These are phyloP conservation scores for Cladophialophora bantiana DNA, from an alignment of 2,329 filamentous ascomycete species.

Conservation along the genomic window DNA sequence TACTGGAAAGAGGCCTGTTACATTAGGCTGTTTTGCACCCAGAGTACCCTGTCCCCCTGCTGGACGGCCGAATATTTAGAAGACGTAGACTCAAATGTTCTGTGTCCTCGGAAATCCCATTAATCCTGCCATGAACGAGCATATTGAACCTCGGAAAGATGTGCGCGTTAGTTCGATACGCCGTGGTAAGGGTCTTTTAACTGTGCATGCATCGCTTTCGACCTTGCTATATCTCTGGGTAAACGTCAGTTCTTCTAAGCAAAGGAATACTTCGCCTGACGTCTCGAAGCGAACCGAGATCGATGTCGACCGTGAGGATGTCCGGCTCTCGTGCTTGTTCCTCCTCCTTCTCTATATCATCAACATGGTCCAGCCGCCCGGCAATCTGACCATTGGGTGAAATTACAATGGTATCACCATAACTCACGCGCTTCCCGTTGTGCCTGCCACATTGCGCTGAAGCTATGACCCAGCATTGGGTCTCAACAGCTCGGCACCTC, in stretches of 20 bases:
- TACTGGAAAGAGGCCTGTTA: background rate
- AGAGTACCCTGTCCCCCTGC: background rate
- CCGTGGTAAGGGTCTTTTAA: too few species aligned
- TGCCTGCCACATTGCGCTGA: slow-evolving; percentile 80
- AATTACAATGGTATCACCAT: slow-evolving; percentile 84
- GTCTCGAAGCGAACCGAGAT: slow-evolving; percentile 60
- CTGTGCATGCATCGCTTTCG: background rate
- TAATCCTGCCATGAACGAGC: background rate
- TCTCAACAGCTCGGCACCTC: slow-evolving; percentile 83
- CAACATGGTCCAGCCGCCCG: slow-evolving; percentile 62
- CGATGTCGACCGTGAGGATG: slow-evolving; percentile 61
- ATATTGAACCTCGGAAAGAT: background rate
- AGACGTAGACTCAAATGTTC: background rate
- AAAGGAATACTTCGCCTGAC: slow-evolving; percentile 65
- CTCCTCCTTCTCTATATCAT: slow-evolving; percentile 49
- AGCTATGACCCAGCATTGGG: slow-evolving; percentile 84
- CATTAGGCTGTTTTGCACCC: background rate
- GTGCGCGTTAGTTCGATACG: background rate
- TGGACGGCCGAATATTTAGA: background rate
- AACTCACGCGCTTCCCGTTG: slow-evolving; percentile 78
- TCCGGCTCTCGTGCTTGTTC: slow-evolving; percentile 49
- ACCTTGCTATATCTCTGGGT: slow-evolving; percentile 51
- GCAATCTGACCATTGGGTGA: slow-evolving; percentile 85
- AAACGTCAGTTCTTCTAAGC: slow-evolving; percentile 61
- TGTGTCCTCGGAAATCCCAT: background rate